Base-by-base conservation (phyloP, 2,329 filamentous ascomycete species). In the Kalmusia sp. region DNA sequence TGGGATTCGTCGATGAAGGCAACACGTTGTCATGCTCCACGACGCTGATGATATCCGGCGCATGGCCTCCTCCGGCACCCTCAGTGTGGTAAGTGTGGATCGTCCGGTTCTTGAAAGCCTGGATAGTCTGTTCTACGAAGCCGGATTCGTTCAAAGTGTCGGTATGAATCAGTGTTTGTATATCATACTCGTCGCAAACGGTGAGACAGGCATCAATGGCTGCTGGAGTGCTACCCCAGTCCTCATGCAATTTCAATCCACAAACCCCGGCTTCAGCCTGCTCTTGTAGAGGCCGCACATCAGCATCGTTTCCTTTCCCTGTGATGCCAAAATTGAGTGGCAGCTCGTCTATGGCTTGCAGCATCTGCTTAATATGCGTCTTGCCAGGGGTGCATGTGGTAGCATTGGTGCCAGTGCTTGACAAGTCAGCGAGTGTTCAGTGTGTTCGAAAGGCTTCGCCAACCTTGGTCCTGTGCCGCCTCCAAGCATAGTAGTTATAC, bases 61-160 rank as follows among this genome's bases (percentile, higher is more conserved):
- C 93, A 75, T 98, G 93, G 3, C 93, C 93, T 61, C 93, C 93
- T 34, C 93, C 93, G 1, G 93, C 93, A 34, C 93, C 93, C 79
- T 98, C 93, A 27, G 92, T 97, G 77, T 98, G 93, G 76, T 98
- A 98, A 1, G 93, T 96, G 77, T 98, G 93, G 67, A 98, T 96
- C 1, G 92, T 91, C 55, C 93, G 87, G 68, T 86, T 82, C 72
- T 91, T 92, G 82, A 98, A 89, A 3, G 93, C 87, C n/a, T 81
- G 84, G 57, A 96, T 86, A 2, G 93, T 96, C 54, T 91, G 89
- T 72, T 97, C 93, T 45, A 98, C 93, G 68, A 96, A 98, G n/a
- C 93, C 93, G 15, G 91, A 93, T 75, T 98, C 93, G 75, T 98
- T 98, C 56, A 98, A 84, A 0, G 93, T 97, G 74, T 98, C 93